Base-by-base conservation (phyloP, 345 rosid genomes). In the Brassica carinata region DNA sequence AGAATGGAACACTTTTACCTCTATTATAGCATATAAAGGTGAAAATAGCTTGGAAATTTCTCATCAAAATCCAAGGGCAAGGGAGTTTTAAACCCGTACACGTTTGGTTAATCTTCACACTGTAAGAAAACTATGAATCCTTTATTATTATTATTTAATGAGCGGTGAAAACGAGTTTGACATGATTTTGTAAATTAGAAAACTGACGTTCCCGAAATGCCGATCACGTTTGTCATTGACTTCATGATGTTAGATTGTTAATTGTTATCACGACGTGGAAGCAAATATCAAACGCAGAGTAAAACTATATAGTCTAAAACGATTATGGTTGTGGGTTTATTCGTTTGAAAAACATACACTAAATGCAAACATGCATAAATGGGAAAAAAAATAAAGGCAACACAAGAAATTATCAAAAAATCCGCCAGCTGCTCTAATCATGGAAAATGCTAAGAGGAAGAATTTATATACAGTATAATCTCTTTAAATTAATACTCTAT, bases 211-310 rank as follows among this genome's bases (percentile, higher is more conserved):
- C 34, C 19, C 27, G 51, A 57, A 70, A 76, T 76, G 84, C 65
- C 76, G 69, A 76, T 73, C 73, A 72, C 65, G 77, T 81, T 76
- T 71, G 26, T 81, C 81, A 76, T 76, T 81, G 84, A 76, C 84
- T 81, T 70, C 62, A 8, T 53, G 27, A 38, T 45, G 15, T 48
- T 63, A 45, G 48, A 64, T 17, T 62, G 29, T 45, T 51, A 51
- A 63, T 53, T 5, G 30, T 27, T 48, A 48, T 53, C 76, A 63
- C 31, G 66, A 62, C 27, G 66, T 64, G n/a, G 14, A 64, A 64
- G 11, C 3, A 31, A 64, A 31, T 2, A 64, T 64, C 68, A 7
- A 55, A 15, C 59, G 59, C 19, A 5, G 6, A n/a, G 59, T 15
- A 53, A 53, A 53, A 53, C 5, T 53, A 3, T 19, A 0, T 23